Evolutionary conservation across 306 rosid species (phyloP).

Genomic region (Quercus aquifolioides): DNA sequence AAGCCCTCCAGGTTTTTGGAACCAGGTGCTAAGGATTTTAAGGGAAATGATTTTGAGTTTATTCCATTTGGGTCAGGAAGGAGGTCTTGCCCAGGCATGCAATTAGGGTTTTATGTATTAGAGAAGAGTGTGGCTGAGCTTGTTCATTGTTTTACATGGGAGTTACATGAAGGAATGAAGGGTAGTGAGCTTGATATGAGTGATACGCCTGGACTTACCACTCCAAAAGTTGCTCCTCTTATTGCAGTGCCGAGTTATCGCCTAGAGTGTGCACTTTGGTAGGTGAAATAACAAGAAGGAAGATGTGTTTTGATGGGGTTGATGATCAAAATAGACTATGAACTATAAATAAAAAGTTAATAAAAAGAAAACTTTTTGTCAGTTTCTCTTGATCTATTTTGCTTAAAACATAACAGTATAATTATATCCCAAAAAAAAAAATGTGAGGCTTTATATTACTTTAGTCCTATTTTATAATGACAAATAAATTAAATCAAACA

Average conservation of each 20-base stretch:
- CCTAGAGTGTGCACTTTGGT: too few relatives aligned
- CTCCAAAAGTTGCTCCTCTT: slow-evolving; percentile 39
- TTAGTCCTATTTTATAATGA: too few relatives aligned
- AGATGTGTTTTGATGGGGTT: too few relatives aligned
- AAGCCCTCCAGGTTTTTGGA: slow-evolving; percentile 41
- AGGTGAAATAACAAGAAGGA: too few relatives aligned
- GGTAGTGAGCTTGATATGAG: slow-evolving; percentile 48
- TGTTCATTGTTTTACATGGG: slow-evolving; percentile 52
- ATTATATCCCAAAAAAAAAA: too few relatives aligned
- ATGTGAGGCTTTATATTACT: too few relatives aligned
- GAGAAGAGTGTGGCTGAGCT: slow-evolving; percentile 46
- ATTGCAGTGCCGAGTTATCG: slow-evolving; percentile 35
- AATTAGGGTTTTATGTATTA: slow-evolving; percentile 45
- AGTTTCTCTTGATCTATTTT: too few relatives aligned
- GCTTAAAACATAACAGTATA: too few relatives aligned
- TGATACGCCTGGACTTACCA: slow-evolving; percentile 53
- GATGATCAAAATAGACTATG: too few relatives aligned
- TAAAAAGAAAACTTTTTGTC: too few relatives aligned
- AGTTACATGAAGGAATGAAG: slow-evolving; percentile 45
- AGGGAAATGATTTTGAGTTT: slow-evolving; percentile 51
- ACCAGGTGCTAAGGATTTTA: slow-evolving; percentile 36
- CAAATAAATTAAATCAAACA: too few relatives aligned
- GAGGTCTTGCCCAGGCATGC: slow-evolving; percentile 56
- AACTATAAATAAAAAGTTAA: too few relatives aligned
- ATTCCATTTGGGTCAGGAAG: slow-evolving; percentile 58